phyloP scores from a whole-genome alignment of 2,329 filamentous ascomycete species.

The Madurella fahalii region DNA sequence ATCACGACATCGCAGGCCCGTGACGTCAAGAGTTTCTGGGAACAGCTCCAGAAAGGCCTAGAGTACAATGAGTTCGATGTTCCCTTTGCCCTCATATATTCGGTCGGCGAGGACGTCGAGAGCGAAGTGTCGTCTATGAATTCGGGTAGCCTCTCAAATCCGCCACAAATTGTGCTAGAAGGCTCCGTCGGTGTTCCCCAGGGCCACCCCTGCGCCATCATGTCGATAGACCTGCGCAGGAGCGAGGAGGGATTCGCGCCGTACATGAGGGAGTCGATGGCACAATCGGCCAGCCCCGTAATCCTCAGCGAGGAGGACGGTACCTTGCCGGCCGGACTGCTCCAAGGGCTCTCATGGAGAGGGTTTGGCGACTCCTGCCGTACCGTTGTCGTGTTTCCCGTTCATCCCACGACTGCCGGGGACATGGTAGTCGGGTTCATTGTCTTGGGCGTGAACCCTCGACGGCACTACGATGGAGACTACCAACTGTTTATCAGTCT shows the following conservation, averaged over 20 bases:
- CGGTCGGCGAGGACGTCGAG: constrained; percentile 64
- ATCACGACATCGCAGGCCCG: constrained; percentile 70
- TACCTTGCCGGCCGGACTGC: constrained; percentile 59
- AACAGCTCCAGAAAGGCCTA: constrained; percentile 62
- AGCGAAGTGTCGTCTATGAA: constrained; percentile 69
- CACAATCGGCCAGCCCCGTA: constrained; percentile 59
- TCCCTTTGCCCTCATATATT: constrained; percentile 74
- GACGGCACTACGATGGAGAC: constrained; percentile 74
- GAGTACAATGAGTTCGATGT: constrained; percentile 72
- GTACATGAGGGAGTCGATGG: constrained; percentile 71
- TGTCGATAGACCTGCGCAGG: constrained; percentile 62
- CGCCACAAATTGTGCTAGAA: constrained; percentile 65
- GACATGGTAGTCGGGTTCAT: constrained; percentile 74
- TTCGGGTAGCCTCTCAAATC: constrained; percentile 59
- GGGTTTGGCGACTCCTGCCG: constrained; percentile 68
- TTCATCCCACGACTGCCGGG: constrained; percentile 68
- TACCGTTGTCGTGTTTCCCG: constrained; percentile 71
- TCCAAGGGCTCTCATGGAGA: constrained; percentile 64
- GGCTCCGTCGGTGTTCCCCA: constrained; percentile 65
- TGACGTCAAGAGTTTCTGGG: constrained; percentile 71
- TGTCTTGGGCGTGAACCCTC: constrained; percentile 72
- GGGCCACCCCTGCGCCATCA: constrained; percentile 58
- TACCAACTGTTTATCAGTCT: constrained; percentile 75
- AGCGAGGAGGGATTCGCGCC: constrained; percentile 71
- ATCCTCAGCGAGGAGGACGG: constrained; percentile 63